Evolutionary conservation across 169 alveolate genomes (phyloP).

Genomic region (Plasmodium berghei): DNA sequence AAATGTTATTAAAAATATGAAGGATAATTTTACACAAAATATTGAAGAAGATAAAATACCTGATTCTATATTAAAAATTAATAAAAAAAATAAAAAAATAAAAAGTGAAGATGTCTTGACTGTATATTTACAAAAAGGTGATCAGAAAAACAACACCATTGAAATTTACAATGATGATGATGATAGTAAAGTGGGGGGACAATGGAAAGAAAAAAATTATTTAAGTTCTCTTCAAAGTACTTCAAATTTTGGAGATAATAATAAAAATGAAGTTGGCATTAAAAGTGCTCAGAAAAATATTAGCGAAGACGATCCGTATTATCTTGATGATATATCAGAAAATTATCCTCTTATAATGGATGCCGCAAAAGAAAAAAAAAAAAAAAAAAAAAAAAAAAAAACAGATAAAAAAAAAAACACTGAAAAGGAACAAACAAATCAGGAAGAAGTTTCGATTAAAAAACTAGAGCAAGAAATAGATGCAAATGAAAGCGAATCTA

Average conservation of each 20-base stretch:
- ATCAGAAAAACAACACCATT: background rate
- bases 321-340: slow-evolving; percentile 37
- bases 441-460: background rate
- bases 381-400: slow-evolving; percentile 42
- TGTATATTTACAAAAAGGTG: background rate
- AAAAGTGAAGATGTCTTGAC: slow-evolving; percentile 31
- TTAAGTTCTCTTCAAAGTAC: slow-evolving; percentile 14
- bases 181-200: too few relatives aligned
- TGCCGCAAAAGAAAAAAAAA: slow-evolving; percentile 29
- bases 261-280: background rate
- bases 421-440: slow-evolving; percentile 4
- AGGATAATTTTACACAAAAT: background rate
- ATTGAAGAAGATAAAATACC: slow-evolving; percentile 2
- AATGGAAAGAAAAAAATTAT: slow-evolving; percentile 23
- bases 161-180: background rate
- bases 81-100: slow-evolving; percentile 34
- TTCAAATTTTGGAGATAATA: background rate
- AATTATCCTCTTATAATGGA: slow-evolving; percentile 53
- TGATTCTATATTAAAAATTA: background rate
- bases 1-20: slow-evolving; percentile 16
- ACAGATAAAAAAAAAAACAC: slow-evolving; percentile 29
- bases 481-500: background rate
- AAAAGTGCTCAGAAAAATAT: background rate
- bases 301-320: slow-evolving; percentile 23
- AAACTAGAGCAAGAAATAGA: background rate